Evolutionary conservation across 2,329 filamentous ascomycete species (phyloP).

Genomic region (Cladophialophora yegresii): DNA sequence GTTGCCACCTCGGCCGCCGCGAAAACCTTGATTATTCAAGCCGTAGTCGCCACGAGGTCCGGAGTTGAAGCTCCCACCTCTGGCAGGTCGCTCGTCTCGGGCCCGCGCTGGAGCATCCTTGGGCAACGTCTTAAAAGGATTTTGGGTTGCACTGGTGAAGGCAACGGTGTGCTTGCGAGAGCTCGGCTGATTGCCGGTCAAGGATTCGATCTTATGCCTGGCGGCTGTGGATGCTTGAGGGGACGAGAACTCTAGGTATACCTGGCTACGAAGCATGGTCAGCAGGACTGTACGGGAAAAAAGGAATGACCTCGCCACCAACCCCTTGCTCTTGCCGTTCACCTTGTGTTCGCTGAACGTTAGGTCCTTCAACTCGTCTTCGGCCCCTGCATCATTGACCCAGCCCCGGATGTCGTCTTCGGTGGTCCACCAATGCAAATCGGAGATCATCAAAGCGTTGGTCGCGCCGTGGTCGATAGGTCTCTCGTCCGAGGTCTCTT

Average conservation of each 20-base stretch:
- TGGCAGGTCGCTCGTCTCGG: conserved; percentile 60
- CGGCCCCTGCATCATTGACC: conserved; percentile 75
- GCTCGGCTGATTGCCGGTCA: conserved; percentile 56
- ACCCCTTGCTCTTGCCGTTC: conserved; percentile 99
- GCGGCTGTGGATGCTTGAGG: conserved; percentile 81
- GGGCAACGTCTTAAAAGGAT: conserved; percentile 87
- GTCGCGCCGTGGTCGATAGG: conserved; percentile 62
- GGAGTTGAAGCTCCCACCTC: conserved; percentile 48
- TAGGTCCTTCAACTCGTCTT: conserved; percentile 84
- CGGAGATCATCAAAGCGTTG: conserved; percentile 78
- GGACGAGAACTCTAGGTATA: conserved; percentile 80
- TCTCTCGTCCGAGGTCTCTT: conserved; percentile 59
- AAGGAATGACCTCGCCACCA: conserved; percentile 41
- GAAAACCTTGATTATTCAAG: conserved; percentile 57
- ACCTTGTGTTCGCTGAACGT: conserved; percentile 99
- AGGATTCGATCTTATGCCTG: conserved; percentile 76
- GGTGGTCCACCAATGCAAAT: conserved; percentile 94
- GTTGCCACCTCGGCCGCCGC: conserved; percentile 51
- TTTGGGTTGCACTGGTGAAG: conserved; percentile 74
- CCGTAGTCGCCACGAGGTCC: conserved; percentile 43
- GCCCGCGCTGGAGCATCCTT: conserved; percentile 78
- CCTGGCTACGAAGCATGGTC: conserved; percentile 56
- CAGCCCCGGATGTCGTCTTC: conserved; percentile 93
- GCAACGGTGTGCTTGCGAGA: conserved; percentile 69
- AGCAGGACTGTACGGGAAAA: conserved; percentile 2